Evolutionary conservation across 1,284 basidiomycete species (phyloP), one percentile per base, ranked within the genome.

Genomic region (Cutaneotrichosporon mucoides): DNA sequence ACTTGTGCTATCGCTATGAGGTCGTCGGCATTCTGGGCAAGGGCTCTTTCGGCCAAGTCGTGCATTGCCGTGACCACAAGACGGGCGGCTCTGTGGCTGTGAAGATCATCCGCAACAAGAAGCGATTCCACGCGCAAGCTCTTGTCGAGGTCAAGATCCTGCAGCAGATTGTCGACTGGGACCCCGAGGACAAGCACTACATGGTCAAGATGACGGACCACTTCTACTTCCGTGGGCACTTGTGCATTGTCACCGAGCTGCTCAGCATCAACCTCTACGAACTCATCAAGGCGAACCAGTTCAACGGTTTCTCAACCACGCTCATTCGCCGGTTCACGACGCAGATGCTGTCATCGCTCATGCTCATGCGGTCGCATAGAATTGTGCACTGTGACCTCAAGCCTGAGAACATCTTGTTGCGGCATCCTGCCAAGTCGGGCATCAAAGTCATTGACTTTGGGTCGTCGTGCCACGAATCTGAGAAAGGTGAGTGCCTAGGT

Each of bases 321-420:
- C 82, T 99, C 52, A 98, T 99, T 68, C 87, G 95, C 41, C 87
- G 96, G 15, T 99, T 99, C 80, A 96, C 95, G 11, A 88, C 85
- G 61, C 96, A 99, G 79, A 95, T 98, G 86, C 82, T 99, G 40
- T 80, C 89, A 73, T 94, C 92, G 4, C 82, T 99, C 40, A 86
- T 88, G 45, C 81, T 99, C 56, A 94, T 99, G 88, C 85, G 93
- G 35, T 91, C 95, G 66, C 94, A 98, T 79, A 87, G 91, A 52
- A 92, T 99, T 62, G 96, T 99, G n/a, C 96, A 99, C 76, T 99
- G 96, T 71, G 96, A 99, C 80, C 81, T 99, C 66, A 99, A 99
- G 79, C 96, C 96, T 13, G 96, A 99, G 91, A 99, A 99, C 71
- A 92, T 99, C 47, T 81, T 99, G 6, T 82, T 99, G 51, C 87